These are phyloP conservation scores for Kurtzmaniella fragi DNA, from an alignment of 805 yeast genomes.

Conservation along the genomic window DNA sequence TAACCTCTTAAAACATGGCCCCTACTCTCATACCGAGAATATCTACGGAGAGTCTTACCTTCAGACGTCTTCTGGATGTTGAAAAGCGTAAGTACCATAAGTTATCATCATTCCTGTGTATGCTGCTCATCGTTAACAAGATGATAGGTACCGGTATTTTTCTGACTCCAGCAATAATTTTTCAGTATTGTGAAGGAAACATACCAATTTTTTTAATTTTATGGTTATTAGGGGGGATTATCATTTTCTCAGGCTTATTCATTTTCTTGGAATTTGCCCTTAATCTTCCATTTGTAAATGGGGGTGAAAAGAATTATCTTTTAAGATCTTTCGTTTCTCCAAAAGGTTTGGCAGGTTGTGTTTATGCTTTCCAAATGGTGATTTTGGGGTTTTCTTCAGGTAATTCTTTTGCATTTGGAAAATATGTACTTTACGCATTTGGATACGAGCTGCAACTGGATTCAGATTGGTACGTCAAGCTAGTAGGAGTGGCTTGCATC, in stretches of 20 bases:
- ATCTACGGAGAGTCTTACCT: constrained; percentile 2
- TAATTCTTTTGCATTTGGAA: constrained; percentile 61
- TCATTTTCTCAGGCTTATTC: constrained; percentile 34
- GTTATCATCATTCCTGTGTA: constrained; percentile 14
- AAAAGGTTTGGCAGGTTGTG: constrained; percentile 30
- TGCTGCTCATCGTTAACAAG: constrained; percentile 37
- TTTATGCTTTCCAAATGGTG: constrained; percentile 49
- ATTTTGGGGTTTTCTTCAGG: constrained; percentile 58
- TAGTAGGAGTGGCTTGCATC: constrained; percentile 46
- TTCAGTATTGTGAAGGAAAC: constrained; percentile 34
- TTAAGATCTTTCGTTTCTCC: constrained; percentile 29
- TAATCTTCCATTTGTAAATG: constrained; percentile 36
- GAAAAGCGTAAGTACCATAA: constrained; percentile 2
- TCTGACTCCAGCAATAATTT: constrained; percentile 36
- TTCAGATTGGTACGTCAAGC: constrained; percentile 33
- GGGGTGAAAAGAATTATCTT: constrained; percentile 39
- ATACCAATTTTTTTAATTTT: constrained; percentile 28
- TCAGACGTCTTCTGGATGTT: neutral
- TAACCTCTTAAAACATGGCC: no score
- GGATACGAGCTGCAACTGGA: constrained; percentile 19
- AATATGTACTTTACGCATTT: constrained; percentile 42
- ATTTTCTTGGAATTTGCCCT: constrained; percentile 37
- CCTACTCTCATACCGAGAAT: constrained; percentile 4
- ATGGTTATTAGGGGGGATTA: constrained; percentile 33
- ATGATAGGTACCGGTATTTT: constrained; percentile 43